These are phyloP conservation scores for Oropetium thomaeum DNA, from an alignment of 176 grass and related monocot genomes.

Conservation along the genomic window DNA sequence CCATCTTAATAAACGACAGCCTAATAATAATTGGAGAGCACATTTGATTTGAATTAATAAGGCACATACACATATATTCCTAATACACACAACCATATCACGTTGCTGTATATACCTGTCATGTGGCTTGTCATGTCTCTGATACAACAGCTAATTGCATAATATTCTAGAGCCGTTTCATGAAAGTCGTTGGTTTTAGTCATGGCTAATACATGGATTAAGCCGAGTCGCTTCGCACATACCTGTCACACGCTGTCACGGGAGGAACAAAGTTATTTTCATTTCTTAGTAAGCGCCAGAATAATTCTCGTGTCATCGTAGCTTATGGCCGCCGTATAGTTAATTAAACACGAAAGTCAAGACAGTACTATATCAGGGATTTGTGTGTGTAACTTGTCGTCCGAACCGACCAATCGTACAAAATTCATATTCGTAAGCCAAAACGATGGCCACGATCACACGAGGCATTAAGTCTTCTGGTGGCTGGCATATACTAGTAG, in stretches of 20 bases:
- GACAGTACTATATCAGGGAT: constrained; percentile 8
- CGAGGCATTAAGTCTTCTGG: constrained; percentile 14
- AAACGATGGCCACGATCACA: neutral
- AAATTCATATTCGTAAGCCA: neutral
- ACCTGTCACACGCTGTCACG: constrained; percentile 33
- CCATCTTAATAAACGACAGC: neutral
- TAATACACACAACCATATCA: neutral
- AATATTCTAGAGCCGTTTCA: neutral
- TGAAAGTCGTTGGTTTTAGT: neutral
- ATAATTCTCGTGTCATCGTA: constrained; percentile 15
- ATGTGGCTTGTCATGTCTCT: neutral
- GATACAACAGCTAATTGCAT: neutral
- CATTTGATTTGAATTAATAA: neutral
- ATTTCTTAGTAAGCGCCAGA: neutral
- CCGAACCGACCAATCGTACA: constrained; percentile 1
- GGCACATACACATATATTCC: neutral
- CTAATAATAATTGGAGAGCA: neutral
- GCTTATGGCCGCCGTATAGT: neutral
- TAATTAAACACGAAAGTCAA: constrained; percentile 26
- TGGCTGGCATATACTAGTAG: too few relatives aligned
- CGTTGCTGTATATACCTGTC: neutral
- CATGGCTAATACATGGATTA: neutral
- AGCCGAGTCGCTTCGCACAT: neutral
- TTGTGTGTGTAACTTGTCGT: constrained; percentile 15
- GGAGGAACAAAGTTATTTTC: constrained; percentile 11